Base-by-base conservation (phyloP, 371 early-diverging fungal species). In the Apophysomyces ossiformis region DNA sequence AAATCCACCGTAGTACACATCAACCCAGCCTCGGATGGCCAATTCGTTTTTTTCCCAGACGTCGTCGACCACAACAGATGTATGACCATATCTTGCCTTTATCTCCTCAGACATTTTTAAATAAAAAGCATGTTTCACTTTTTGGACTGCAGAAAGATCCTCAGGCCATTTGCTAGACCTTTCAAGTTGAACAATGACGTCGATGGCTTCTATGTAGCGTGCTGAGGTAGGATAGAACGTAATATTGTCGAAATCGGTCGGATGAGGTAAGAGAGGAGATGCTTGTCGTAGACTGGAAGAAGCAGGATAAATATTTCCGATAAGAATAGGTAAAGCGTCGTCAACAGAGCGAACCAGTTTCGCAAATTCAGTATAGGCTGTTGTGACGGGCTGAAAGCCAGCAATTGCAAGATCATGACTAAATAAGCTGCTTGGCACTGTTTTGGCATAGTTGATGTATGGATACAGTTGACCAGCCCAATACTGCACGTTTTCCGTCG, bases 101-200 rank as follows among this genome's bases (percentile, higher is more conserved):
- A 89, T 68, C 68, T 81, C 73, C 58, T 86, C 80, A 1, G 88
- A 86, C 54, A 95, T 78, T 63, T 86, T 85, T 18, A 93, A 67
- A 66, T 87, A 90, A 66, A 97, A 93, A 0, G 98, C 96, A 6
- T 87, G 73, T 76, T 98, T 98, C 81, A 96, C 91, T 46, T 92
- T 90, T 81, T 95, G 93, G 45, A 98, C 79, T 2, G 96, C 96
- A 3, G 67, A 74, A 1, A 95, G 75, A 64, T 96, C 93, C 69
- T 92, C 92, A 16, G 98, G 98, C 96, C 97, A 98, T 64, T 91
- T 87, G 35, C 78, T 78, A 13, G 95, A 93, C 5, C 84, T 65
- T 68, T 96, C 95, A 73, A 97, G 91, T 65, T 94, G 92, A 15
- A 98, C 79, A 6, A 93, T 71, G 1, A 94, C 88, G 56, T 93